Evolutionary conservation across 352 stramenopile species (phyloP), one percentile per base, ranked within the genome.

Genomic region (Phytopythium kandeliae): DNA sequence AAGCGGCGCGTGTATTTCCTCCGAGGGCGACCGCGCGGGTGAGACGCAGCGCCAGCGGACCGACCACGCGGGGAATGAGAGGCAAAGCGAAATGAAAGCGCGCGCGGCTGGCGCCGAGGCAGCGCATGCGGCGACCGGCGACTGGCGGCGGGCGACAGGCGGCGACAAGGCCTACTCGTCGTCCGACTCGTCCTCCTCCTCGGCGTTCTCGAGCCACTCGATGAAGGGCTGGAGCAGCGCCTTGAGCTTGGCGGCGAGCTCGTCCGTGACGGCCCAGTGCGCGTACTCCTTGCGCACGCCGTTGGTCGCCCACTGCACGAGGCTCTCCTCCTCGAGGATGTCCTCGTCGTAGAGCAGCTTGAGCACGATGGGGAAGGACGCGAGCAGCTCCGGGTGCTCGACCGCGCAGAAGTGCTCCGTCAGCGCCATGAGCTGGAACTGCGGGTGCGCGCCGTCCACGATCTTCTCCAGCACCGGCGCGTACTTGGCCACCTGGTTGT

Each of bases 301-400:
- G 49, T 71, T 67, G 28, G 69, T 76, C 9, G 85, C 81, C 96
- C 96, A 99, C 42, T 91, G 75, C 5, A 98, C 64, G 17, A 99
- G 90, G 28, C 71, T 89, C 48, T 98, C 95, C 60, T 99, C 96
- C 35, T 98, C 89, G 15, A 99, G 62, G 13, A 98, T 60, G 58
- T 99, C 96, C 48, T 97, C 89, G 61, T 99, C 96, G 73, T 98
- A 99, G 8, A 98, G 59, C 15, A 97, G 73, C 83, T 99, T 99
- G 22, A 99, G 70, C 26, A 99, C 69, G 35, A 98, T 88, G 28
- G 96, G 88, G 69, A 98, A 99, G 38, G 80, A 78, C 26, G 60
- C 63, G 19, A 77, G 55, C 17, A 95, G 55, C 25, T 80, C 65
- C 17, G 91, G 77, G 55, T 95, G 83, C 63, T 96, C 83, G 12